Conservation (phyloP, 805 yeast genomes). For the Myxozyma neglecta region DNA sequence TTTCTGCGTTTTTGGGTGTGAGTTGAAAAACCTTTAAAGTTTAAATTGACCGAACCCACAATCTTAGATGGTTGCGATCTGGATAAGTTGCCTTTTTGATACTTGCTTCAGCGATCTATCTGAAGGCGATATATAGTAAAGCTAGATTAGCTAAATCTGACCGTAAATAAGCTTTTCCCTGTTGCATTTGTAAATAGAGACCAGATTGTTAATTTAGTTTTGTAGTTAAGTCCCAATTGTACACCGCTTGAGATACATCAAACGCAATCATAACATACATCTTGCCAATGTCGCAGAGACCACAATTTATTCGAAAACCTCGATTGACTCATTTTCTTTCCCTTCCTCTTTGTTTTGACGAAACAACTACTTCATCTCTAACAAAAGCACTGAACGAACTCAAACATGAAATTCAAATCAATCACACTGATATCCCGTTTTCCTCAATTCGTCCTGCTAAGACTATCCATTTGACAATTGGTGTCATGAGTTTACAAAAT, state of each 20-base stretch:
- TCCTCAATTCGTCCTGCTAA: slow-evolving; percentile 13
- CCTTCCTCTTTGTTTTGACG: slow-evolving; percentile 13
- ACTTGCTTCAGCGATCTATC: not conserved
- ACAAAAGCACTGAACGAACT: slow-evolving; percentile 1
- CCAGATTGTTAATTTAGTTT: too few species aligned
- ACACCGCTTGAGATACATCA: not conserved
- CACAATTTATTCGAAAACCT: not conserved
- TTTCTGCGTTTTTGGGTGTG: not conserved
- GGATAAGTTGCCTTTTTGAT: not conserved
- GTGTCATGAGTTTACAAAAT: slow-evolving; percentile 13
- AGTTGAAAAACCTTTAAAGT: not conserved
- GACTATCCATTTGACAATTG: slow-evolving; percentile 23
- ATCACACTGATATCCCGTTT: slow-evolving; percentile 4
- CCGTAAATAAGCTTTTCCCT: too few species aligned
- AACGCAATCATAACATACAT: not conserved
- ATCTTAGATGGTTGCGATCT: not conserved
- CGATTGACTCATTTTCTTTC: slow-evolving; percentile 24
- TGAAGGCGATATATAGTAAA: not conserved
- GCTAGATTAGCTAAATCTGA: too few species aligned
- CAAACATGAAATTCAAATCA: not conserved
- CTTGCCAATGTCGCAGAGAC: not conserved
- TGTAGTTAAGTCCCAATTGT: not conserved
- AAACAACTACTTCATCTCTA: not conserved
- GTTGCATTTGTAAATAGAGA: too few species aligned
- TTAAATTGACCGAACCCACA: slow-evolving; percentile 7